A percentile compares a stretch with the other conserved stretches of the same genome.
Evolutionary conservation across 2,329 filamentous ascomycete genomes (phyloP).

Genomic region (Colletotrichum sp.): DNA sequence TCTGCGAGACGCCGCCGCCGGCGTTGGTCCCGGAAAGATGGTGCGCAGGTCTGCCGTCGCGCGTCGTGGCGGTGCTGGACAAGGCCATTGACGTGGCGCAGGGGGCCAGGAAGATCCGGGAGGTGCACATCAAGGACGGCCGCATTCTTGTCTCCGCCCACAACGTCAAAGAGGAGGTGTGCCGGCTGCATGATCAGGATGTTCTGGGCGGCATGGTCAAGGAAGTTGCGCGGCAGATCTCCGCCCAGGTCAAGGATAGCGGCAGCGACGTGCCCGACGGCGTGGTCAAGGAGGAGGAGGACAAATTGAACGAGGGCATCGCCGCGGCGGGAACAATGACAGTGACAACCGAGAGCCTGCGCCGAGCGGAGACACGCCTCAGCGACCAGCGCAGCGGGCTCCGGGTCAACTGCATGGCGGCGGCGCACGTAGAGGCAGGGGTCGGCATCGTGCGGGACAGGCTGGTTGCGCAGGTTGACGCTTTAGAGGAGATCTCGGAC

Average conservation of each 20-base stretch:
- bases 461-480: not conserved
- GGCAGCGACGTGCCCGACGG: not conserved
- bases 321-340: not conserved
- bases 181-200: not conserved
- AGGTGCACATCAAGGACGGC: not conserved
- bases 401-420: not conserved
- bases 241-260: not conserved
- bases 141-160: not conserved
- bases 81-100: not conserved
- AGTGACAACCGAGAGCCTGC: not conserved
- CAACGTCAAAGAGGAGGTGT: not conserved
- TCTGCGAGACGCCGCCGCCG: not conserved
- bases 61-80: not conserved
- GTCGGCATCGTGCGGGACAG: not conserved
- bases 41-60: not conserved
- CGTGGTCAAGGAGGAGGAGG: not conserved
- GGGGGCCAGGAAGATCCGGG: not conserved
- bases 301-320: not conserved
- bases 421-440: not conserved
- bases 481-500: not conserved
- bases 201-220: not conserved
- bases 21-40: not conserved
- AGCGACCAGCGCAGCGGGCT: not conserved
- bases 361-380: not conserved
- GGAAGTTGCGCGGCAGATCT: not conserved